These are phyloP conservation scores for Exsudoporus frostii DNA, from an alignment of 768 basidiomycete genomes.

Conservation along the genomic window DNA sequence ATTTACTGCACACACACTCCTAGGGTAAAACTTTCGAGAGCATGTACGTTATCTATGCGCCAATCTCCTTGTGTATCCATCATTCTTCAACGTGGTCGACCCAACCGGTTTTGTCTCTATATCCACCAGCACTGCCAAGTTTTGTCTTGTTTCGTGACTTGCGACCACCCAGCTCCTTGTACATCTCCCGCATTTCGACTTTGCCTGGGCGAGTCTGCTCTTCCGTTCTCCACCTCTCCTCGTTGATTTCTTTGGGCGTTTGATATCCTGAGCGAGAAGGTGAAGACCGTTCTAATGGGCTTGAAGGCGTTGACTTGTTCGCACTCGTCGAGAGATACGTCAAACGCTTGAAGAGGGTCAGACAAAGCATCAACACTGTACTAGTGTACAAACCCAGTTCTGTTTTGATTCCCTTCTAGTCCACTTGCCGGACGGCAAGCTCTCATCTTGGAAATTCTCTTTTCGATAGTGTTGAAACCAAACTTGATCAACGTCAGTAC, in stretches of 20 bases:
- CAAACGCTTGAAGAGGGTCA: slow-evolving; percentile 44
- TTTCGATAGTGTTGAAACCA: slow-evolving; percentile 94
- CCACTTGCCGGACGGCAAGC: slow-evolving; percentile 82
- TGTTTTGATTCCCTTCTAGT: slow-evolving; percentile 92
- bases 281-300: slow-evolving; percentile 47
- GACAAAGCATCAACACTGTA: slow-evolving; percentile 6
- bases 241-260: slow-evolving; percentile 74
- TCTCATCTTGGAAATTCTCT: slow-evolving; percentile 81
- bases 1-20: slow-evolving; percentile 9
- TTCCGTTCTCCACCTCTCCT: slow-evolving; percentile 67
- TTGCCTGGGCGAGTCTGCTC: slow-evolving; percentile 64
- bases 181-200: slow-evolving; percentile 84
- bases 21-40: background rate
- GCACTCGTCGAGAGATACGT: slow-evolving; percentile 40
- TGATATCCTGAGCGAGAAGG: slow-evolving; percentile 60
- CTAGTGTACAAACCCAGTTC: slow-evolving; percentile 59
- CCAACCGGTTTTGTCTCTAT: slow-evolving; percentile 82
- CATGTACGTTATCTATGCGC: background rate
- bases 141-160: slow-evolving; percentile 76
- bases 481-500: slow-evolving; percentile 44
- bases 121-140: slow-evolving; percentile 57
- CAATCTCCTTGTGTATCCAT: background rate
- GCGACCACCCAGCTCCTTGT: slow-evolving; percentile 85
- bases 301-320: slow-evolving; percentile 41
- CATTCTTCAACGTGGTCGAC: slow-evolving; percentile 37